phyloP scores from a whole-genome alignment of 2,329 filamentous ascomycete species.

The Bipolaris victoriae region DNA sequence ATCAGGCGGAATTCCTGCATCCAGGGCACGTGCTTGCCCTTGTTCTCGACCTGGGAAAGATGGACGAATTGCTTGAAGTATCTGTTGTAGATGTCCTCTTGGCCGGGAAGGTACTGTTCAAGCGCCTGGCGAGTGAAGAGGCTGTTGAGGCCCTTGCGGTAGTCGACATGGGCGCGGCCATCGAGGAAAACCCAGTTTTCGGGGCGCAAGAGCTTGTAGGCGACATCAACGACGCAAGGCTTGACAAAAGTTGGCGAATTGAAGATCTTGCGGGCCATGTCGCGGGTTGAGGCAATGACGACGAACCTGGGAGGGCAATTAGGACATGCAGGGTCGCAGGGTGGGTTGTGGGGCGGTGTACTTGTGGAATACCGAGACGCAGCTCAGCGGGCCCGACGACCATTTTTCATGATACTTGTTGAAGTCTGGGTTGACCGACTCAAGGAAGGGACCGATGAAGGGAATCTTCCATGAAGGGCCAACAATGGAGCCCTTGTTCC shows the following conservation, averaged over 20 bases:
- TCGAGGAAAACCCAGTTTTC: constrained; percentile 98
- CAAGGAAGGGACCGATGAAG: constrained; percentile 85
- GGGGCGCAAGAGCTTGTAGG: constrained; percentile 87
- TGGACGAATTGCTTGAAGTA: constrained; percentile 83
- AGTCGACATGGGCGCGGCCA: constrained; percentile 92
- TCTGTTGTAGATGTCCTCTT: constrained; percentile 87
- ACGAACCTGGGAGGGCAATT: constrained; percentile 72
- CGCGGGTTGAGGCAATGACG: constrained; percentile 91
- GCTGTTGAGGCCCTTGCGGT: constrained; percentile 93
- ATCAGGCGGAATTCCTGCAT: constrained; percentile 93
- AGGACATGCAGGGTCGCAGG: constrained; percentile 14
- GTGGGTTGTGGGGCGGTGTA: constrained; percentile 50
- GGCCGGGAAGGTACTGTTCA: constrained; percentile 84
- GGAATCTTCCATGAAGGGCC: constrained; percentile 57
- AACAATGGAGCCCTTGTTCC: constrained; percentile 54
- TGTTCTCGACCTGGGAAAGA: constrained; percentile 70
- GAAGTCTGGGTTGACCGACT: constrained; percentile 92
- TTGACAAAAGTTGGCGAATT: constrained; percentile 92
- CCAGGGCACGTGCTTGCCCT: constrained; percentile 79
- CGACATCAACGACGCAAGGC: constrained; percentile 93
- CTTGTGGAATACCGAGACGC: constrained; percentile 99
- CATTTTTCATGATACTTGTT: constrained; percentile 91
- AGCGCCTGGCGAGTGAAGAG: constrained; percentile 92
- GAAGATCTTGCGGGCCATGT: constrained; percentile 95
- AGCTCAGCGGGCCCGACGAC: constrained; percentile 88